Conservation (phyloP, 495 filamentous ascomycete genomes). For the Penicillium waksmanii region DNA sequence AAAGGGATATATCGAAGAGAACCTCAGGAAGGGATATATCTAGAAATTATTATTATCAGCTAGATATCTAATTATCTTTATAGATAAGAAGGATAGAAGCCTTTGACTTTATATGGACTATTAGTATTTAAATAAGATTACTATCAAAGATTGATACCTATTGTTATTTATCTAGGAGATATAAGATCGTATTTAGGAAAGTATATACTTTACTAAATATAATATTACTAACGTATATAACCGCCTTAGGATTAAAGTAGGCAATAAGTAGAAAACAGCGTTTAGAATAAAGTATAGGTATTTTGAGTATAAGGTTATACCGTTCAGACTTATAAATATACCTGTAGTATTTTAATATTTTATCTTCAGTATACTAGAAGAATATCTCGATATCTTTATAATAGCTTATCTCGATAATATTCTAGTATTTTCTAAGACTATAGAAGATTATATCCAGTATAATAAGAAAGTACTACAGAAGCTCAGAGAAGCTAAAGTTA, state of each 20-base stretch:
- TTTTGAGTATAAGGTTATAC: slow-evolving; percentile 31
- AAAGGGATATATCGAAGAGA: slow-evolving; percentile 27
- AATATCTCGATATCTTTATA: slow-evolving; percentile 29
- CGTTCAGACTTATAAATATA: slow-evolving; percentile 18
- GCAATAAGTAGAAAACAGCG: slow-evolving; percentile 35
- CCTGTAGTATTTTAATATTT: slow-evolving; percentile 33
- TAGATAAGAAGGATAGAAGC: slow-evolving; percentile 11
- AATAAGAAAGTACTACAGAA: not conserved
- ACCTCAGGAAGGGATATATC: slow-evolving; percentile 20
- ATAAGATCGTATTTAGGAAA: slow-evolving; percentile 15
- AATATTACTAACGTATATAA: slow-evolving; percentile 21
- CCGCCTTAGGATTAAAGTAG: slow-evolving; percentile 10
- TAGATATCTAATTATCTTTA: slow-evolving; percentile 23
- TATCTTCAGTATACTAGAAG: slow-evolving; percentile 32
- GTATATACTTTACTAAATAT: no score
- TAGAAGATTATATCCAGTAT: not conserved
- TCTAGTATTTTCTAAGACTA: slow-evolving; percentile 28
- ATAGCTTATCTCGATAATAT: slow-evolving; percentile 41
- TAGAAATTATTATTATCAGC: slow-evolving; percentile 13
- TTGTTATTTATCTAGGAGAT: slow-evolving; percentile 21
- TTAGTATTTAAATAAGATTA: slow-evolving; percentile 23
- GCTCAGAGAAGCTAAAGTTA: not conserved
- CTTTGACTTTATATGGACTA: slow-evolving; percentile 28
- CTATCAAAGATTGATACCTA: slow-evolving; percentile 23
- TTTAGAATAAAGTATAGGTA: slow-evolving; percentile 35